Percentiles rank a stretch among this genome's conserved stretches.
Evolutionary conservation across 441 rosid species (phyloP).

Genomic region (Arabidopsis lyrata): DNA sequence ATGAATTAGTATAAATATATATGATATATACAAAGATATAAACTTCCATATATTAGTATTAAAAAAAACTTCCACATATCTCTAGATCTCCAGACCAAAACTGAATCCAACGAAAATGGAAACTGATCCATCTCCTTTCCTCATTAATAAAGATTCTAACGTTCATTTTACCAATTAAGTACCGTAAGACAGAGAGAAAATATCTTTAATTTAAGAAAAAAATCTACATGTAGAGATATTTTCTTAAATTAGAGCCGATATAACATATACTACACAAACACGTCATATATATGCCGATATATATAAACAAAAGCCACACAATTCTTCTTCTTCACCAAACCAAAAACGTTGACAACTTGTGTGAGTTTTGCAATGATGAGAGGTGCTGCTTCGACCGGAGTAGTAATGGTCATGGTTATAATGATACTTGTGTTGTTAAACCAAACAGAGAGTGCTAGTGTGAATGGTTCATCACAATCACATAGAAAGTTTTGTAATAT

Average conservation of each 20-base stretch:
- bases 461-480: conserved; percentile 20
- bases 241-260: background rate
- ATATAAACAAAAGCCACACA: conserved; percentile 35
- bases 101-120: conserved; percentile 2
- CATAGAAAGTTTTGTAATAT: conserved; percentile 48
- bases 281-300: background rate
- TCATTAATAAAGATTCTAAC: background rate
- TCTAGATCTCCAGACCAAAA: conserved; percentile 5
- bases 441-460: conserved; percentile 32
- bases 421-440: conserved; percentile 35
- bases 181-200: background rate
- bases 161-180: background rate
- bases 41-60: background rate
- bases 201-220: conserved; percentile 8
- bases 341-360: conserved; percentile 34
- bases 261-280: background rate
- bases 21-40: background rate
- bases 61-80: background rate
- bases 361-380: conserved; percentile 42
- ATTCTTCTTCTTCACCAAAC: conserved; percentile 42
- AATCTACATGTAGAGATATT: background rate
- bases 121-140: background rate
- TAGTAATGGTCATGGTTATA: conserved; percentile 26
- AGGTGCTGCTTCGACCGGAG: conserved; percentile 23
- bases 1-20: too few relatives aligned